A percentile compares a stretch with the other conserved stretches of the same genome.
Conservation (phyloP, 1,139 yeast species). For the Candida sanyaensis region DNA sequence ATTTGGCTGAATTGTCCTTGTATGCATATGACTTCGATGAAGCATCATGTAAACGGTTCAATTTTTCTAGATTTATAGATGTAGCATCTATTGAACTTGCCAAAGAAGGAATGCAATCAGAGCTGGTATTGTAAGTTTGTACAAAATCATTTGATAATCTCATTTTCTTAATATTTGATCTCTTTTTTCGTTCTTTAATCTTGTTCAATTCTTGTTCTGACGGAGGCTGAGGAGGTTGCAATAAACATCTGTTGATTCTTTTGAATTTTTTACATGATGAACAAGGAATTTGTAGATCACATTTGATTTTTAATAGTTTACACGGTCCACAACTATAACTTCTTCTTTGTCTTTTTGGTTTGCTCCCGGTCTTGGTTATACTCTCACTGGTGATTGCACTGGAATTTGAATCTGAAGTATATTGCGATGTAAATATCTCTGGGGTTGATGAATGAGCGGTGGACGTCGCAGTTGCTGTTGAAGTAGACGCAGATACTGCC, state of each 20-base stretch:
- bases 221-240: conserved; percentile 51
- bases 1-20: not conserved
- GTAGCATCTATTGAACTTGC: conserved; percentile 10
- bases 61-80: conserved; percentile 6
- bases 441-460: not conserved
- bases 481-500: not conserved
- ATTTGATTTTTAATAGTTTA: conserved; percentile 52
- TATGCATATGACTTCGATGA: not conserved
- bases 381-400: not conserved
- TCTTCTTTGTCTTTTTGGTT: conserved; percentile 39
- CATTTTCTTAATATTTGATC: conserved; percentile 18
- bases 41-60: not conserved
- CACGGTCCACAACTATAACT: conserved; percentile 63
- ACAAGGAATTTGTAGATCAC: conserved; percentile 54
- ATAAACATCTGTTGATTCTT: conserved; percentile 38
- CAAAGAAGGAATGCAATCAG: conserved; percentile 13
- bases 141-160: conserved; percentile 13
- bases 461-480: not conserved
- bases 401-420: not conserved
- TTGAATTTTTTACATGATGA: conserved; percentile 47
- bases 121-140: conserved; percentile 12
- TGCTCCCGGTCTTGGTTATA: not conserved
- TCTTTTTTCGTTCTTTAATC: conserved; percentile 25
- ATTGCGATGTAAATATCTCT: not conserved
- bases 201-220: conserved; percentile 27